Base-by-base conservation (phyloP, 169 alveolate genomes). In the Fabrea salina region DNA sequence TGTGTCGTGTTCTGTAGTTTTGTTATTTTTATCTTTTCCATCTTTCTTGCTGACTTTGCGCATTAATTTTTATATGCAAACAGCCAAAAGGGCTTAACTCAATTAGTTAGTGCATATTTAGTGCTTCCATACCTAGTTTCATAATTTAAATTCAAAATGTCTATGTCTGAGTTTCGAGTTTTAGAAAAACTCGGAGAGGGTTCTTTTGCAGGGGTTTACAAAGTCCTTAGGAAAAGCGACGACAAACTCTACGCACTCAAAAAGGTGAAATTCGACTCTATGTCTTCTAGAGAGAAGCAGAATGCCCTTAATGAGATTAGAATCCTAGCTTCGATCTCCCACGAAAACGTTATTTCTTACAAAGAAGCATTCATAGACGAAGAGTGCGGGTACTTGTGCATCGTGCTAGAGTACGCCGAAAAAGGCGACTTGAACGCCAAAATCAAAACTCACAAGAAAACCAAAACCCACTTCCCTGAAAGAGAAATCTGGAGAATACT, bases 301-400 rank as follows among this genome's bases (percentile, higher is more conserved):
- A 89, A 89, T 75, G 88, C 94, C 33, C 40, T 89, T 35, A 89
- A 89, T 84, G 91, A 89, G 76, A 86, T 89, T n/a, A 77, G 94
- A 72, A 85, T 89, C n/a, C 53, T 89, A 43, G 94, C 92, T 37
- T 85, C 92, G 35, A 87, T 83, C n/a, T n/a, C n/a, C n/a, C n/a
- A n/a, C n/a, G n/a, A n/a, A 44, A 82, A 82, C 39, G 86, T 88
- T 6, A 83, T 88, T 16, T 82, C 75, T n/a, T 86, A 82, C 47
- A 86, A 86, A 75, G 92, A 86, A 44, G 80, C 87, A n/a, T 82
- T 86, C 71, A 77, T 71, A 51, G 92, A 86, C 37, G 87, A 86
- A 56, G 74, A 49, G 59, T 86, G 40, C 67, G 79, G 32, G 51
- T 78, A 27, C 78, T 86, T 41, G 78, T 86, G 74, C 32, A 91